These are phyloP conservation scores for Cornus suecica DNA, from an alignment of 148 eudicot species.

Conservation along the genomic window DNA sequence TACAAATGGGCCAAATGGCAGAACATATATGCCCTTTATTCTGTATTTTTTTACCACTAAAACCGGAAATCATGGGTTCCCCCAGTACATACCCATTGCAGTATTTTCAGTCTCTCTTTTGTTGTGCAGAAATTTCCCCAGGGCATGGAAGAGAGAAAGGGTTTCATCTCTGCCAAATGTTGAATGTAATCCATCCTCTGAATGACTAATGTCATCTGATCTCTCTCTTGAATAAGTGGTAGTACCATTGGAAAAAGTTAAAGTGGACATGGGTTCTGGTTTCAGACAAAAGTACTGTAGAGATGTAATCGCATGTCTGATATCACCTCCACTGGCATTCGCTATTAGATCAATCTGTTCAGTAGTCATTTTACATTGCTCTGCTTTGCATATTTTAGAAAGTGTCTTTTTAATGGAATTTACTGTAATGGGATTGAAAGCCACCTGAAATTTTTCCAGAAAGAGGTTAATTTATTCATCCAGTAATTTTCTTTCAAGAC, in stretches of 20 bases:
- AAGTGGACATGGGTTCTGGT: slow-evolving; percentile 31
- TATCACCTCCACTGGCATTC: slow-evolving; percentile 91
- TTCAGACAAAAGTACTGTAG: slow-evolving; percentile 77
- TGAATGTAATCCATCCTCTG: slow-evolving; percentile 32
- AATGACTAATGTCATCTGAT: slow-evolving; percentile 19
- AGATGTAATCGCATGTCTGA: slow-evolving; percentile 84
- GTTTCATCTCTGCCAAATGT: slow-evolving; percentile 88
- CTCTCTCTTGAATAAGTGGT: slow-evolving; percentile 32
- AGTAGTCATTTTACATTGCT: slow-evolving; percentile 43
- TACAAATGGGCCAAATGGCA: background rate
- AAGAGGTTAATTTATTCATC: slow-evolving; percentile 10
- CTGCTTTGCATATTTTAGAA: slow-evolving; percentile 63
- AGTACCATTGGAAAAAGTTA: slow-evolving; percentile 23
- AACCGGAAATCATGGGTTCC: background rate
- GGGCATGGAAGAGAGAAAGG: slow-evolving; percentile 87
- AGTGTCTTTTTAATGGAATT: slow-evolving; percentile 80
- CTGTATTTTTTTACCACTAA: background rate
- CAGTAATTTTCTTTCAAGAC: background rate
- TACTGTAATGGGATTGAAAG: slow-evolving; percentile 84
- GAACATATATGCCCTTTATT: background rate
- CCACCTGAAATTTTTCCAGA: slow-evolving; percentile 55
- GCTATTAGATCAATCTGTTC: slow-evolving; percentile 76
- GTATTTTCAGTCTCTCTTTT: slow-evolving; percentile 65
- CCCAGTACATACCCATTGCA: slow-evolving; percentile 44
- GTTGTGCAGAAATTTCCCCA: slow-evolving; percentile 97